These are phyloP conservation scores for Gremmenia infestans DNA, from an alignment of 2,329 filamentous ascomycete species.

Conservation along the genomic window DNA sequence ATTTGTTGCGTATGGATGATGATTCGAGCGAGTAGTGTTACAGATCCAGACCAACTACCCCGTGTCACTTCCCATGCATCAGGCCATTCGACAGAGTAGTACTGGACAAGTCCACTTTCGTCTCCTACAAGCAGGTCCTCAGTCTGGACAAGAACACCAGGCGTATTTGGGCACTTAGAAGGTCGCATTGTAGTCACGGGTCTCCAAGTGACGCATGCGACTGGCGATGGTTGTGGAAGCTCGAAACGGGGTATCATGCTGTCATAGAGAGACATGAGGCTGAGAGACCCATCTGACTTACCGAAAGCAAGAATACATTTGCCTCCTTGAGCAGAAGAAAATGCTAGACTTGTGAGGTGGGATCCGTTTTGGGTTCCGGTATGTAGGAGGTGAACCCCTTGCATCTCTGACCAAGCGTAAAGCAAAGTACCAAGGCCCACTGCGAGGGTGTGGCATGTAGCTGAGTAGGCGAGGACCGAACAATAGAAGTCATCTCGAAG, in stretches of 20 bases:
- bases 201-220: slow-evolving; percentile 80
- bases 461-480: slow-evolving; percentile 80
- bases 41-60: slow-evolving; percentile 70
- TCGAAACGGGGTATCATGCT: slow-evolving; percentile 65
- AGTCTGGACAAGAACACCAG: slow-evolving; percentile 51
- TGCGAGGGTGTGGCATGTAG: slow-evolving; percentile 68
- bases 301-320: slow-evolving; percentile 82
- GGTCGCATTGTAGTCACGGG: slow-evolving; percentile 52
- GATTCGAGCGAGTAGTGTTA: slow-evolving; percentile 74
- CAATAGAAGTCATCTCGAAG: slow-evolving; percentile 97
- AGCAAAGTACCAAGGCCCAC: slow-evolving; percentile 76
- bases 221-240: slow-evolving; percentile 62
- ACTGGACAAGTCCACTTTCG: slow-evolving; percentile 75
- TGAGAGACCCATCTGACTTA: slow-evolving; percentile 69
- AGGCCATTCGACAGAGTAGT: slow-evolving; percentile 88
- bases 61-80: slow-evolving; percentile 54
- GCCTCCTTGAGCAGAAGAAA: slow-evolving; percentile 73
- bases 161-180: slow-evolving; percentile 43
- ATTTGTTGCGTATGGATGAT: slow-evolving; percentile 81
- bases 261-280: slow-evolving; percentile 73
- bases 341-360: slow-evolving; percentile 79
- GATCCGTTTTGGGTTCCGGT: slow-evolving; percentile 43
- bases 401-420: slow-evolving; percentile 82
- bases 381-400: slow-evolving; percentile 57
- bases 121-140: slow-evolving; percentile 88